Evolutionary conservation across 2,329 filamentous ascomycete species (phyloP).

Genomic region (Cladosporium halotolerans): DNA sequence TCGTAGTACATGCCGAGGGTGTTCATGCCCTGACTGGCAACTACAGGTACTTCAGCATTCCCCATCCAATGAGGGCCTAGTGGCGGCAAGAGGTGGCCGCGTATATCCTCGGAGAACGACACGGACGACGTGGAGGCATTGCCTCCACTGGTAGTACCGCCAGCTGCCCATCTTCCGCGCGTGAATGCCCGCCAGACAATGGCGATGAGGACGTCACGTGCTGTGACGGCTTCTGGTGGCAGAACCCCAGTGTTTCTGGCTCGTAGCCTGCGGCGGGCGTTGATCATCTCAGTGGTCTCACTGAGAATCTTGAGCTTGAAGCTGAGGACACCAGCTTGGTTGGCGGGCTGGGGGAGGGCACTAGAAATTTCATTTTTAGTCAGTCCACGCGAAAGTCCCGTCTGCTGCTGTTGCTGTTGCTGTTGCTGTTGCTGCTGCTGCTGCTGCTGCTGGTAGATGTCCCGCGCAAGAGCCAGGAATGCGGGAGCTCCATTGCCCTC

Average conservation of each 20-base stretch:
- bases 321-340: constrained; percentile 12
- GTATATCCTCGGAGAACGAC: constrained; percentile 15
- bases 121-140: constrained; percentile 1
- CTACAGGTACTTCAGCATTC: constrained; percentile 12
- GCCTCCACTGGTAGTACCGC: background rate
- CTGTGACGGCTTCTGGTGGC: background rate
- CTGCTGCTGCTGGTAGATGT: background rate
- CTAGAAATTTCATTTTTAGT: background rate
- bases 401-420: background rate
- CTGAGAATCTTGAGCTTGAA: constrained; percentile 16
- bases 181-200: constrained; percentile 20
- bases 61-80: constrained; percentile 14
- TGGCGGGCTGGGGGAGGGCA: background rate
- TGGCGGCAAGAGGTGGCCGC: constrained; percentile 5
- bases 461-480: constrained; percentile 4
- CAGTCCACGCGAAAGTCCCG: background rate
- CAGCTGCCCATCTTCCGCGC: constrained; percentile 11
- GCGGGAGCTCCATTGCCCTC: background rate
- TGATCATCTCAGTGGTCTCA: constrained; percentile 14
- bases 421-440: background rate
- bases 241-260: background rate
- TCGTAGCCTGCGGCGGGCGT: constrained; percentile 9
- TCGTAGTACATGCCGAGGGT: constrained; percentile 15
- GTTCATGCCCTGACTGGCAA: constrained; percentile 7
- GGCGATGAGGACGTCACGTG: constrained; percentile 14